These are phyloP conservation scores for Clavaria fumosa DNA, from an alignment of 768 basidiomycete genomes.

Conservation along the genomic window DNA sequence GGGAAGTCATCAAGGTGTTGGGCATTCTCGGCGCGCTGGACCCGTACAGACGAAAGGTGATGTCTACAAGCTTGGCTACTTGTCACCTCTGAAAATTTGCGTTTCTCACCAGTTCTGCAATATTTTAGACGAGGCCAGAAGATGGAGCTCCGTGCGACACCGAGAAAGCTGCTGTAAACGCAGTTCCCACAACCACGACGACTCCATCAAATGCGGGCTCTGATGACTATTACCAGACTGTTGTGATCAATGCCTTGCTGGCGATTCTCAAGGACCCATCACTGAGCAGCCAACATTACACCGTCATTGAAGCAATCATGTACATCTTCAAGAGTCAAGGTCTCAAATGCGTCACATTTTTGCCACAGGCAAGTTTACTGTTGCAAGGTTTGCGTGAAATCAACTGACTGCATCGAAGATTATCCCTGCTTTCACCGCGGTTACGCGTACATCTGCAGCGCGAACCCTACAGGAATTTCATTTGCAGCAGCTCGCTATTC, in stretches of 20 bases:
- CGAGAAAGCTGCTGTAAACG: conserved; percentile 42
- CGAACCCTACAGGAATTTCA: conserved; percentile 87
- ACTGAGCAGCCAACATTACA: conserved; percentile 74
- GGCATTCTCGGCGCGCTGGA: conserved; percentile 94
- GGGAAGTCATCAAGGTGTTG: conserved; percentile 89
- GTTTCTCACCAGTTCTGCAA: conserved; percentile 7
- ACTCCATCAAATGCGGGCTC: conserved; percentile 40
- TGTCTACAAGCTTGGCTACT: background rate
- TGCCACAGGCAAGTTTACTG: conserved; percentile 58
- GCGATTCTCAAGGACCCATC: conserved; percentile 82
- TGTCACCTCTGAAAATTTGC: background rate
- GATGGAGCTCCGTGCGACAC: conserved; percentile 52
- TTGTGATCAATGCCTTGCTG: conserved; percentile 79
- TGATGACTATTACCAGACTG: conserved; percentile 96
- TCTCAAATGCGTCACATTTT: conserved; percentile 85
- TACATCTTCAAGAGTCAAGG: conserved; percentile 98
- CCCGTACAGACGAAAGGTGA: conserved; percentile 86
- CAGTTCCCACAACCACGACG: conserved; percentile 53
- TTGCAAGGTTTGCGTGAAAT: background rate
- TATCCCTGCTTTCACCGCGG: conserved; percentile 85
- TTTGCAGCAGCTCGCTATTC: conserved; percentile 86
- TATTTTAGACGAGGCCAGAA: conserved; percentile 35
- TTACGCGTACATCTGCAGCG: conserved; percentile 68
- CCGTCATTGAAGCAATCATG: conserved; percentile 95
- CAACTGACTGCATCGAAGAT: conserved; percentile 36